phyloP scores from a whole-genome alignment of 169 alveolate genomes.

The Cryptosporidium ubiquitum region DNA sequence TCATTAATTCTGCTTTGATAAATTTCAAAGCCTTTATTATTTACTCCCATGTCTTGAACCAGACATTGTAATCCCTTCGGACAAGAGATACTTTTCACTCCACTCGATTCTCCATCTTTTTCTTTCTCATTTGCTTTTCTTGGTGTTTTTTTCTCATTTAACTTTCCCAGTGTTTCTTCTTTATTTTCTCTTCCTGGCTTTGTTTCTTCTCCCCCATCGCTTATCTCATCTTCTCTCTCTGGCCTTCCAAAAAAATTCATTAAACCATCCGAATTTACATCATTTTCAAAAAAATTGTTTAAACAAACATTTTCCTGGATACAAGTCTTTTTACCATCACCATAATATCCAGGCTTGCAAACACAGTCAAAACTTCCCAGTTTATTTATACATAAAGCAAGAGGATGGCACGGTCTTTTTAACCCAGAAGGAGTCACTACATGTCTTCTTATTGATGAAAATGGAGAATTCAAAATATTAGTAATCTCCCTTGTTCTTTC shows the following conservation, averaged over 20 bases:
- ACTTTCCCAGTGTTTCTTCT: too few relatives aligned
- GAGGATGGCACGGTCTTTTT: conserved; percentile 76
- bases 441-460: conserved; percentile 57
- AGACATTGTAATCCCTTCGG: conserved; percentile 57
- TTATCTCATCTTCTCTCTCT: too few relatives aligned
- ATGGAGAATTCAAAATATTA: conserved; percentile 46
- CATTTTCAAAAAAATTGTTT: background rate
- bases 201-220: too few relatives aligned
- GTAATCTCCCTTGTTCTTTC: conserved; percentile 57
- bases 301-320: conserved; percentile 42
- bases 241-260: background rate
- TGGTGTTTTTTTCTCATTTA: too few relatives aligned
- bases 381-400: conserved; percentile 78
- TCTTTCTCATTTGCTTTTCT: background rate
- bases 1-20: background rate
- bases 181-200: too few relatives aligned
- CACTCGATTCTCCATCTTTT: background rate
- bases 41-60: background rate
- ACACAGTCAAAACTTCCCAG: conserved; percentile 77
- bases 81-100: background rate
- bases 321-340: conserved; percentile 75
- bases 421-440: conserved; percentile 55
- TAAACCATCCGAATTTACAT: background rate
- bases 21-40: background rate
- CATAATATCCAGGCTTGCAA: conserved; percentile 78